These are phyloP conservation scores for Phytopythium aichiense DNA, from an alignment of 352 stramenopile species.

Conservation along the genomic window DNA sequence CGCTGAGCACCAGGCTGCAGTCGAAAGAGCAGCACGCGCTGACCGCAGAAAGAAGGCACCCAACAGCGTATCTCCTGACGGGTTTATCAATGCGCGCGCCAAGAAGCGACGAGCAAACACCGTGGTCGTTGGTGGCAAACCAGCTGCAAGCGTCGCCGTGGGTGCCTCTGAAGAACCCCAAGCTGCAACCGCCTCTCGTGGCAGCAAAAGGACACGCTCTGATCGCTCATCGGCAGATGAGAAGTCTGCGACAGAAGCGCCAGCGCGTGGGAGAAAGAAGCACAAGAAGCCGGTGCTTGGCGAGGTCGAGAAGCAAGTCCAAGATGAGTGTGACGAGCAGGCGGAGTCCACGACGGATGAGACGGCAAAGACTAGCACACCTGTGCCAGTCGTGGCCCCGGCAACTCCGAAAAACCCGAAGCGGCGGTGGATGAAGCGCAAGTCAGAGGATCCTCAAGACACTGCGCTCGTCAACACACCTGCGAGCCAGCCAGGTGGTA, in stretches of 20 bases:
- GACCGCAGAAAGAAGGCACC: constrained; percentile 5
- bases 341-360: not conserved
- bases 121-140: not conserved
- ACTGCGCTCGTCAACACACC: constrained; percentile 13
- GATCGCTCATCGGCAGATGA: not conserved
- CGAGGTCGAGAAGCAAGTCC: not conserved
- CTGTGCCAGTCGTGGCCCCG: constrained; percentile 10
- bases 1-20: constrained; percentile 16
- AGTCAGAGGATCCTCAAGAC: constrained; percentile 27
- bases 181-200: not conserved
- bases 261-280: not conserved
- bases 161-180: not conserved
- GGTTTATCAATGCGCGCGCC: constrained; percentile 11
- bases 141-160: not conserved
- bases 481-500: constrained; percentile 12
- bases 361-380: not conserved
- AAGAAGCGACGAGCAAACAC: constrained; percentile 8
- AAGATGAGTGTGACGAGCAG: not conserved
- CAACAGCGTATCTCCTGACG: not conserved
- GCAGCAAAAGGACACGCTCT: not conserved
- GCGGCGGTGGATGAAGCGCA: constrained; percentile 31
- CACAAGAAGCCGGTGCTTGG: not conserved
- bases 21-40: constrained; percentile 8
- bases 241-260: not conserved
- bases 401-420: constrained; percentile 26